Evolutionary conservation across 805 yeast species (phyloP).

Genomic region (Komagataella phaffii): DNA sequence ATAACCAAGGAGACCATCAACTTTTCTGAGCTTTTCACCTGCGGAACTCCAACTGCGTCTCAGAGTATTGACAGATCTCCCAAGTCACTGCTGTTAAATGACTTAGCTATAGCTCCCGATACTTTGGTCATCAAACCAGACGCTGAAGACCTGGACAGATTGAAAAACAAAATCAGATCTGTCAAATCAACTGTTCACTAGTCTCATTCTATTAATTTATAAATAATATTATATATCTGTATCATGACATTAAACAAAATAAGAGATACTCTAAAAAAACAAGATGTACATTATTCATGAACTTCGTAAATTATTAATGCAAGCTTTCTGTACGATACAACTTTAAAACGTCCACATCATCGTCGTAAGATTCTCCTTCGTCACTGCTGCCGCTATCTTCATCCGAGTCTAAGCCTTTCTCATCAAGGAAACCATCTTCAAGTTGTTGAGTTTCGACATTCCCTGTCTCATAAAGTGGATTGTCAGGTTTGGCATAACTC

Average conservation of each 20-base stretch:
- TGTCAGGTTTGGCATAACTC: conserved; percentile 48
- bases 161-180: conserved; percentile 10
- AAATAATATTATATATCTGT: background rate
- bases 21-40: background rate
- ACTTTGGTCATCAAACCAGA: background rate
- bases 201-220: background rate
- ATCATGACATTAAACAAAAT: background rate
- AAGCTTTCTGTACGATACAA: background rate
- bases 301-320: background rate
- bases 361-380: background rate
- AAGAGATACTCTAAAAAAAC: background rate
- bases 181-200: background rate
- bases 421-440: background rate
- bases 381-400: background rate
- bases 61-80: background rate
- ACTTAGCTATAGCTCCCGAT: background rate
- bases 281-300: background rate
- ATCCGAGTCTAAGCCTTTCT: background rate
- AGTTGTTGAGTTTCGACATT: background rate
- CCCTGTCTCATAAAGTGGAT: conserved; percentile 44
- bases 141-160: conserved; percentile 15
- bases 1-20: background rate
- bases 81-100: background rate
- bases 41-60: background rate
- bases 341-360: background rate